These are phyloP conservation scores for Aspergillus pseudoterreus DNA, from an alignment of 2,329 filamentous ascomycete genomes.

Conservation along the genomic window DNA sequence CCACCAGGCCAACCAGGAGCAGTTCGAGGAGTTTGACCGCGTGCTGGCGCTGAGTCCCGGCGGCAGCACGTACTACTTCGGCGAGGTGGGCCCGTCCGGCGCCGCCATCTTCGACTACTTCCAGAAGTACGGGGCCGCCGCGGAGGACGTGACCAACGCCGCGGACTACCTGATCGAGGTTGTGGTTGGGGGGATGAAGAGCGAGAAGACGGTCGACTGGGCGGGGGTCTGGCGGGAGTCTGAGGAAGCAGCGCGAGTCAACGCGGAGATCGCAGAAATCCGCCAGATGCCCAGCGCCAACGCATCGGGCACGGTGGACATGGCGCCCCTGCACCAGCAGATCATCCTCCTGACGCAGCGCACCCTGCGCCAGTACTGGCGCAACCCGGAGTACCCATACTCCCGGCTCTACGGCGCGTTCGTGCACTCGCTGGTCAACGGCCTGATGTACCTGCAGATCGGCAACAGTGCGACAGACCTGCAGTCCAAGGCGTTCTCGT, in stretches of 20 bases:
- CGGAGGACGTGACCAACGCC: constrained; percentile 58
- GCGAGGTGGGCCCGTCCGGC: constrained; percentile 61
- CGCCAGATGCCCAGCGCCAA: constrained; percentile 45
- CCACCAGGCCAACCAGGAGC: constrained; percentile 62
- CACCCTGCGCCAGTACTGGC: constrained; percentile 66
- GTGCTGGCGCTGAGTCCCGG: constrained; percentile 63
- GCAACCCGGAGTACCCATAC: constrained; percentile 69
- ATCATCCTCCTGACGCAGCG: constrained; percentile 63
- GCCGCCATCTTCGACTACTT: constrained; percentile 63
- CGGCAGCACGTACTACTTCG: constrained; percentile 66
- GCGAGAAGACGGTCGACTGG: constrained; percentile 58
- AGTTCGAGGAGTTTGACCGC: constrained; percentile 64
- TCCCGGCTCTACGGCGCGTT: constrained; percentile 67
- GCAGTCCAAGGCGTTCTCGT: constrained; percentile 67
- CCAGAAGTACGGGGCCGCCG: constrained; percentile 55
- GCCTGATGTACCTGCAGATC: constrained; percentile 68
- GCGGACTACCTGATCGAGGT: constrained; percentile 61
- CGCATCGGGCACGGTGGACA: constrained; percentile 27
- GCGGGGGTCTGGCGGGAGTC: constrained; percentile 65
- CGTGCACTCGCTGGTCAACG: constrained; percentile 67
- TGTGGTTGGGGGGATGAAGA: constrained; percentile 51
- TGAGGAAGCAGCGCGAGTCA: constrained; percentile 53
- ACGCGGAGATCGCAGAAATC: constrained; percentile 61
- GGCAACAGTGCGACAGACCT: constrained; percentile 62
- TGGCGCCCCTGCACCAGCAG: constrained; percentile 55